These are phyloP conservation scores for Rosa persica DNA, from an alignment of 306 rosid genomes.

Conservation along the genomic window DNA sequence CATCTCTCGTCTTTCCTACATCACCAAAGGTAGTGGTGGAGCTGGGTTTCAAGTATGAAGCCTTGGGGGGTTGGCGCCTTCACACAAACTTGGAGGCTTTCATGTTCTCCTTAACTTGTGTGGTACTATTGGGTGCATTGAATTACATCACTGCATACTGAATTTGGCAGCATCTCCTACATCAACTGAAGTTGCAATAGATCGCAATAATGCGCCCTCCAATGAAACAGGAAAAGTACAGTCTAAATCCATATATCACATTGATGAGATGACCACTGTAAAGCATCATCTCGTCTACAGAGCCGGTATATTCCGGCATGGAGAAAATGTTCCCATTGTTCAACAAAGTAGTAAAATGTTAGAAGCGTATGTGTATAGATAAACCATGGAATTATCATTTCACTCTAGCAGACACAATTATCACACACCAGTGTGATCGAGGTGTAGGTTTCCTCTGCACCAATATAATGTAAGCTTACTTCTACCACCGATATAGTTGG, in stretches of 20 bases:
- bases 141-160: too few relatives aligned
- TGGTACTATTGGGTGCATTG: too few relatives aligned
- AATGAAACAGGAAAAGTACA: neutral
- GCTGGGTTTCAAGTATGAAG: too few relatives aligned
- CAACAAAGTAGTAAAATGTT: neutral
- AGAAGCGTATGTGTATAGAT: too few relatives aligned
- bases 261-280: neutral
- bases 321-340: neutral
- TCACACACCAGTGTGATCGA: constrained; percentile 59
- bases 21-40: too few relatives aligned
- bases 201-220: neutral
- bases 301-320: neutral
- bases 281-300: neutral
- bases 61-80: too few relatives aligned
- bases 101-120: too few relatives aligned
- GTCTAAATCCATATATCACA: neutral
- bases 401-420: constrained; percentile 62
- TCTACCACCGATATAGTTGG: neutral
- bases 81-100: too few relatives aligned
- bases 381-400: constrained; percentile 26
- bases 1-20: too few relatives aligned
- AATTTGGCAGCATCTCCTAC: too few relatives aligned
- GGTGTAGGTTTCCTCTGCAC: neutral
- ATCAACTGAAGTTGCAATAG: neutral
- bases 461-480: too few relatives aligned